A percentile compares a stretch with the other conserved stretches of the same genome.
phyloP scores from a whole-genome alignment of 129 eudicot species.

The Heracleum sosnowskyi region DNA sequence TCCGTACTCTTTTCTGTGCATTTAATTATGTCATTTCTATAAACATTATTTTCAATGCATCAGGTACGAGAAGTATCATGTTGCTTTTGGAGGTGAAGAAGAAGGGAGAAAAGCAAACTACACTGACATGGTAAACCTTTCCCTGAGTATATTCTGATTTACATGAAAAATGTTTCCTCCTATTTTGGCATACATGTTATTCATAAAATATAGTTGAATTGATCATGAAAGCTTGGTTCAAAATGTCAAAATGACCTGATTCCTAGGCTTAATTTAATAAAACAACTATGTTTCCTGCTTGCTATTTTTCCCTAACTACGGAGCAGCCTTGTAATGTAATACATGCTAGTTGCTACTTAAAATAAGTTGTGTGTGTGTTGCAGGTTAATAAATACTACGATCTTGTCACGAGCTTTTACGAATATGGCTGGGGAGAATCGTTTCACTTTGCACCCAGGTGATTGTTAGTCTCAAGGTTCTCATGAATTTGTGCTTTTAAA shows the following conservation, averaged over 20 bases:
- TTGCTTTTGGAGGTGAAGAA: constrained; percentile 67
- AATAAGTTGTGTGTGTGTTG: constrained; percentile 7
- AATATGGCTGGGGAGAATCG: constrained; percentile 99
- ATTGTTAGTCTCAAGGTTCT: neutral
- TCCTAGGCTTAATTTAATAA: neutral
- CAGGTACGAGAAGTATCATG: constrained; percentile 97
- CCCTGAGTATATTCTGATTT: neutral
- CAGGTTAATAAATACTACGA: constrained; percentile 97
- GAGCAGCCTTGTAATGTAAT: neutral
- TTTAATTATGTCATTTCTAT: neutral
- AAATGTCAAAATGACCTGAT: neutral
- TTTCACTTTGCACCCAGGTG: constrained; percentile 97
- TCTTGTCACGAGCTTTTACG: constrained; percentile 94
- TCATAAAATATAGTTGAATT: neutral
- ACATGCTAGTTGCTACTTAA: neutral
- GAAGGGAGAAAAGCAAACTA: constrained; percentile 87
- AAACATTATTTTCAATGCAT: constrained; percentile 1
- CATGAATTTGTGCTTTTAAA: neutral
- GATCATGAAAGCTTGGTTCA: neutral
- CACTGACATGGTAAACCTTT: constrained; percentile 70
- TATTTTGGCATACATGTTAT: neutral
- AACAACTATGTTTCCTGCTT: neutral
- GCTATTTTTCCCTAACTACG: neutral
- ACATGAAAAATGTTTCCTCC: neutral
- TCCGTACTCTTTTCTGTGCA: neutral